Base-by-base conservation (phyloP, 2,329 filamentous ascomycete species). In the Colletotrichum eremochloae region DNA sequence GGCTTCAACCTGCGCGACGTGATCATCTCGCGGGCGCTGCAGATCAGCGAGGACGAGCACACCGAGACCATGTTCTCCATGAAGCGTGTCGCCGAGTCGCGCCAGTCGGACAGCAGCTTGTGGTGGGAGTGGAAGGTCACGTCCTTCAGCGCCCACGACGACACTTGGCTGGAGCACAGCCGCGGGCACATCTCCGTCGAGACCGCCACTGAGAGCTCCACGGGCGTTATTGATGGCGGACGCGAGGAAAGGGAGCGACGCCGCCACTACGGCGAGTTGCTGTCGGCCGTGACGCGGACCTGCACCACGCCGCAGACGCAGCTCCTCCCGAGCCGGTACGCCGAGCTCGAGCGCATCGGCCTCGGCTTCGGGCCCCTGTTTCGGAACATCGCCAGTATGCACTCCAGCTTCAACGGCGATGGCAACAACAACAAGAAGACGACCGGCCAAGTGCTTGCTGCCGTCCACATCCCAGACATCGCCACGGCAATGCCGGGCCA, bases 91-190 rank as follows among this genome's bases (percentile, higher is more conserved):
- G 52, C 70, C 33, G 72, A 60, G 29, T 58, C 70, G n/a, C 60
- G 57, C 12, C 52, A 44, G 52, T 81, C 81, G 71, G 75, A 76
- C 38, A 79, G 81, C 73, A 74, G 71, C 40, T 15, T 66, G 38
- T 60, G 60, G 36, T 68, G 64, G 68, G 50, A 67, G n/a, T 66
- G 65, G 64, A 67, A 67, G 48, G 42, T 63, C 55, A 61, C 65
- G 36, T 71, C 56, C 40, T 71, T 52, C 58, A 60, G 63, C 18
- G 36, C 63, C 40, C 56, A 63, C 14, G 68, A 71, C 18, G 57
- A 60, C 48, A 57, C 58, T 20, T 71, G 68, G 68, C 36, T 60
- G 57, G 56, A 67, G 29, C 56, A 71, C 52, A 67, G 68, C 42
- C 67, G 63, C 31, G 76, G 76, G 12, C 61, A 70, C 33, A 64